These are phyloP conservation scores for Apiospora rasikravindrae DNA, from an alignment of 2,329 filamentous ascomycete genomes.

Conservation along the genomic window DNA sequence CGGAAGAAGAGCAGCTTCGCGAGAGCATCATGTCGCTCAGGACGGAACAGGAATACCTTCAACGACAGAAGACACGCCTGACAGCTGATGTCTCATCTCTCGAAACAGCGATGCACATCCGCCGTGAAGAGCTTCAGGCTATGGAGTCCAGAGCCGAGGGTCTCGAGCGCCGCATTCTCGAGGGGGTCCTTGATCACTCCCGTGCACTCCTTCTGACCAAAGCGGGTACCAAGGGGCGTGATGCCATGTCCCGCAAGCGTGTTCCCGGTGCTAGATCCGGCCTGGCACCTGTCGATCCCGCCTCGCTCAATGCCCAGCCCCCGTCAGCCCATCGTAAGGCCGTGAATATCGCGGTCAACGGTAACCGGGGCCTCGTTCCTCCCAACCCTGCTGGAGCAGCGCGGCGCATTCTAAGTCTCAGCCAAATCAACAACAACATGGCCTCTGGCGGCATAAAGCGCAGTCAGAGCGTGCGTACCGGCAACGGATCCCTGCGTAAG, in stretches of 20 bases:
- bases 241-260: slow-evolving; percentile 65
- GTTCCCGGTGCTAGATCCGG: slow-evolving; percentile 45
- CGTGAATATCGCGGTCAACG: slow-evolving; percentile 59
- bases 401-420: slow-evolving; percentile 87
- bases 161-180: slow-evolving; percentile 89
- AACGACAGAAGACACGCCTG: slow-evolving; percentile 78
- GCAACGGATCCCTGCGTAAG: slow-evolving; percentile 62
- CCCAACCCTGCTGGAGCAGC: slow-evolving; percentile 61
- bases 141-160: slow-evolving; percentile 91
- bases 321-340: slow-evolving; percentile 36
- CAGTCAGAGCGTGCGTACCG: slow-evolving; percentile 70
- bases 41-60: slow-evolving; percentile 75
- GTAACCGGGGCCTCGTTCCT: slow-evolving; percentile 51
- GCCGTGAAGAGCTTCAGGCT: slow-evolving; percentile 85
- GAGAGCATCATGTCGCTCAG: slow-evolving; percentile 63
- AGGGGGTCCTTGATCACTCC: slow-evolving; percentile 96
- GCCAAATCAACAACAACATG: slow-evolving; percentile 83
- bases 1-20: slow-evolving; percentile 59
- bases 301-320: slow-evolving; percentile 30
- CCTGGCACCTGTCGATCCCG: slow-evolving; percentile 44
- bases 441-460: slow-evolving; percentile 70
- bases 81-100: slow-evolving; percentile 87
- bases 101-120: slow-evolving; percentile 86
- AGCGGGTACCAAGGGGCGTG: slow-evolving; percentile 52
- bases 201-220: slow-evolving; percentile 84